A percentile compares a stretch with the other conserved stretches of the same genome.
Conservation (phyloP, 73 alveolate genomes). For the Tetrahymena thermophila region DNA sequence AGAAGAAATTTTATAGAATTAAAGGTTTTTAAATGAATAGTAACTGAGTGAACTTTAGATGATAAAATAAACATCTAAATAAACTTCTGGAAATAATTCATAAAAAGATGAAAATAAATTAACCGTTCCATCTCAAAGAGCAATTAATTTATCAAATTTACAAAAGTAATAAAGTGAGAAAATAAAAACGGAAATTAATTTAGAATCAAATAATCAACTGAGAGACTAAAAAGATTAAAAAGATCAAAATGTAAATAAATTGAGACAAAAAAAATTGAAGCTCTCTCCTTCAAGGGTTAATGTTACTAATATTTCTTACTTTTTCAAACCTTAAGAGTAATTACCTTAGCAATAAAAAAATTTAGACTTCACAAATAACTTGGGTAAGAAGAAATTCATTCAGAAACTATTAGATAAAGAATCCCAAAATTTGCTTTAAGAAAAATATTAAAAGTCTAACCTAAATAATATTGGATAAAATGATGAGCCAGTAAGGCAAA, state of each 20-base stretch:
- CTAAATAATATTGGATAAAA: too few relatives aligned
- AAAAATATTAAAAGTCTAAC: too few relatives aligned
- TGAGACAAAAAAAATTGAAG: neutral
- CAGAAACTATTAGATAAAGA: neutral
- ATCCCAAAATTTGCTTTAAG: neutral
- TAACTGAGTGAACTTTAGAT: neutral
- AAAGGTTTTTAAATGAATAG: neutral
- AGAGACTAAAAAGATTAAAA: neutral
- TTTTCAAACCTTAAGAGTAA: neutral
- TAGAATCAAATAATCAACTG: neutral
- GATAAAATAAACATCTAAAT: neutral
- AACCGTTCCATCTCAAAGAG: neutral
- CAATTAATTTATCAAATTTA: neutral
- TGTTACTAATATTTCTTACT: neutral
- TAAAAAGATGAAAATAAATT: neutral
- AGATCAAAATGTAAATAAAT: neutral
- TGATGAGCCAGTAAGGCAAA: too few relatives aligned
- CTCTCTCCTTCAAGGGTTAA: neutral
- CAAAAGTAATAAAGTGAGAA: neutral
- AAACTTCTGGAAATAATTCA: neutral
- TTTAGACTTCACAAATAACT: neutral
- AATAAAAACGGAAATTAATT: neutral
- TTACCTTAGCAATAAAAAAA: neutral
- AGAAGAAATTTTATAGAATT: neutral
- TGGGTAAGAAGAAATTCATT: neutral